These are phyloP conservation scores for Perkinsus marinus DNA, from an alignment of 169 alveolate genomes.

Conservation along the genomic window DNA sequence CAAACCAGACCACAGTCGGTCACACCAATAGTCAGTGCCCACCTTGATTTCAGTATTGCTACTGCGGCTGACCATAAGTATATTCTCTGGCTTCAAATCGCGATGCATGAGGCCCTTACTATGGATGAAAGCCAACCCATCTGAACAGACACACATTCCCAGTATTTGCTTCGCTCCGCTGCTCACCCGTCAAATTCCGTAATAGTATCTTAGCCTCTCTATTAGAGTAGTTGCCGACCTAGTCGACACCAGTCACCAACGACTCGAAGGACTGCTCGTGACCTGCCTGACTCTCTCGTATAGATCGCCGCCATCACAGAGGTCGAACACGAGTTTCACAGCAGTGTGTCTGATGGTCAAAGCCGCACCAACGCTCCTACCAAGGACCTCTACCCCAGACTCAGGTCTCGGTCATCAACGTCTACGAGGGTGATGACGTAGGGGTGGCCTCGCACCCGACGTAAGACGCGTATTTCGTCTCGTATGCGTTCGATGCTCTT, in stretches of 20 bases:
- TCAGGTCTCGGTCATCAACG: not conserved
- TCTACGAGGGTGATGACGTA: not conserved
- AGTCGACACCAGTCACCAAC: not conserved
- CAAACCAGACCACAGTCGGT: not conserved
- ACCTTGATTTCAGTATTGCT: constrained; percentile 22
- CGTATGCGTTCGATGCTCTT: not conserved
- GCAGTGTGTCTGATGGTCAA: not conserved
- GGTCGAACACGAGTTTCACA: constrained; percentile 28
- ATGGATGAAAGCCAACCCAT: constrained; percentile 16
- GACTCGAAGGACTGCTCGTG: not conserved
- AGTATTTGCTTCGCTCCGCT: not conserved
- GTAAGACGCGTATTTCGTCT: not conserved
- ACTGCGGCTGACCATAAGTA: not conserved
- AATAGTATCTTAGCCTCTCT: not conserved
- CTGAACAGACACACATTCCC: not conserved
- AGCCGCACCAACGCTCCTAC: not conserved
- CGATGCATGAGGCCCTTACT: constrained; percentile 13
- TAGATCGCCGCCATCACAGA: constrained; percentile 39
- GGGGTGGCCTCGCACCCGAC: not conserved
- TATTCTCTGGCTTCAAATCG: constrained; percentile 24
- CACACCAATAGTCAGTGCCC: not conserved
- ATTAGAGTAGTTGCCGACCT: not conserved
- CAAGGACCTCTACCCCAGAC: not conserved
- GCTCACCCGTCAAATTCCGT: not conserved
- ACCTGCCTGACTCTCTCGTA: constrained; percentile 6